Evolutionary conservation across 441 rosid species (phyloP), one percentile per base, ranked within the genome.

Genomic region (Hura crepitans): DNA sequence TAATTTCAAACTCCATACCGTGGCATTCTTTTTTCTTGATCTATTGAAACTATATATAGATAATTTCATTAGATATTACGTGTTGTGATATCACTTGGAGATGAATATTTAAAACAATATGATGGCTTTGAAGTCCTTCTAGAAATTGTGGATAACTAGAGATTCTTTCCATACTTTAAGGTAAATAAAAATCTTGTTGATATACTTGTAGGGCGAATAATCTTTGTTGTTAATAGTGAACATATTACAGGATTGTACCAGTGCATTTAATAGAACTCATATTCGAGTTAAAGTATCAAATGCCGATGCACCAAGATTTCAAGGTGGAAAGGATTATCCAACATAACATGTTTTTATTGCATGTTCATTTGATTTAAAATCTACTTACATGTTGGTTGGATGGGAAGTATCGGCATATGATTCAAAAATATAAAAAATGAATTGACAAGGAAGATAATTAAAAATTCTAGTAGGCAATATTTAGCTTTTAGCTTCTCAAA

Each of bases 91-190:
- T 57, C 62, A 13, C 27, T 57, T 20, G 65, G 43, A 55, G 57
- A 28, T 0, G 28, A 56, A 39, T 64, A 45, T 33, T 9, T 72
- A 8, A 55, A 13, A n/a, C 58, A 72, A 56, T 70, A 64, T 15
- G 5, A 39, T 66, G 60, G 65, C 0, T 2, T 5, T 8, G 22
- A 65, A 3, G 39, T 71, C 20, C 35, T 68, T 1, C 3, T 6
- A 22, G 0, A 51, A n/a, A 51, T 62, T 8, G 2, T 0, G 6
- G 35, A 12, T 20, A 62, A n/a, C 17, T 2, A 6, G 2, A 25
- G 30, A 43, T 72, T 51, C 1, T 64, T 23, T 8, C 58, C 31
- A 0, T 72, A 54, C 43, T 72, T 72, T 43, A 54, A 72, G 65
- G 61, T 43, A 28, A 37, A 27, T 30, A 35, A 18, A 9, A 8